Conservation (phyloP, 257 asterid genomes). For the Galeopsis tetrahit region DNA sequence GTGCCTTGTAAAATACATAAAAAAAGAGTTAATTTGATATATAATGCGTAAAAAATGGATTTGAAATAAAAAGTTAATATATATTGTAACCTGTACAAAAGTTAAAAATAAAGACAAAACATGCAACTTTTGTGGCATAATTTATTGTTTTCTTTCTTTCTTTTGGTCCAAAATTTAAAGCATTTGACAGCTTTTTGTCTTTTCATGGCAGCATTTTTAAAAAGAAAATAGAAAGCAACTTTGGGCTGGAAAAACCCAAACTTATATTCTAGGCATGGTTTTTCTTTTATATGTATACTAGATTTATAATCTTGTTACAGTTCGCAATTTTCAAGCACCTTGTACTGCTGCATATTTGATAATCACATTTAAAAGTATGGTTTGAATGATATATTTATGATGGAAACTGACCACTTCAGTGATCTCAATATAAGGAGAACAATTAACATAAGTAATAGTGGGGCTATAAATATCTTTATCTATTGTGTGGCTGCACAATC, state of each 20-base stretch:
- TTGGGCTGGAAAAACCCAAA: not conserved
- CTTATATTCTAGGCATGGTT: not conserved
- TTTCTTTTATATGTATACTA: not conserved
- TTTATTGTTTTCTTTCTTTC: not conserved
- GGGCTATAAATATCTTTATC: too few relatives aligned
- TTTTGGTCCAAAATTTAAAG: not conserved
- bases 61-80: not conserved
- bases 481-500: too few relatives aligned
- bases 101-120: not conserved
- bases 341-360: conserved; percentile 11
- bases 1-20: not conserved
- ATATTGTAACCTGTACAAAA: not conserved
- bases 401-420: not conserved
- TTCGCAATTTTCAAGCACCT: conserved; percentile 14
- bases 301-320: not conserved
- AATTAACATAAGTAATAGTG: too few relatives aligned
- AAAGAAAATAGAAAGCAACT: not conserved
- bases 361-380: conserved; percentile 11
- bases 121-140: not conserved
- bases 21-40: not conserved
- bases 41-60: not conserved
- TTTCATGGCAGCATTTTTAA: not conserved
- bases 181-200: not conserved
- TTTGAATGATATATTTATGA: conserved; percentile 4
- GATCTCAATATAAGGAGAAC: not conserved